A percentile compares a stretch with the other conserved stretches of the same genome.
Conservation (phyloP, 441 rosid genomes). For the Erysimum cheiri region DNA sequence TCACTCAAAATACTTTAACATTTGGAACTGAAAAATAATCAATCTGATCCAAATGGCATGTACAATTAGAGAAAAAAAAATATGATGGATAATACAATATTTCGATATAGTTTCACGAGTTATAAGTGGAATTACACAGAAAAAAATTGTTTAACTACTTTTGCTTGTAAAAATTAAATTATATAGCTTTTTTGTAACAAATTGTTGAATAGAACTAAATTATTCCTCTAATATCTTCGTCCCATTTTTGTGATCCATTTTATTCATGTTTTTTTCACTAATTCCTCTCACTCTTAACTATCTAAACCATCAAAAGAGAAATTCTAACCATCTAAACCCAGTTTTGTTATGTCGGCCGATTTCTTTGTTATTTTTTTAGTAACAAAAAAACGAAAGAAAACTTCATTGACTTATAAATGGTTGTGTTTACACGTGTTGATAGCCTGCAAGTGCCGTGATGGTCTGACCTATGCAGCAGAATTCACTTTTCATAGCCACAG, state of each 20-base stretch:
- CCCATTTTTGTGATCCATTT: background rate
- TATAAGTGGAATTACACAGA: background rate
- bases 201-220: background rate
- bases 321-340: background rate
- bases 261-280: background rate
- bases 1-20: background rate
- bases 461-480: background rate
- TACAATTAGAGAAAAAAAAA: background rate
- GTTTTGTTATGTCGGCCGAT: background rate
- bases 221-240: background rate
- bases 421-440: conserved; percentile 19
- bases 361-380: too few species aligned
- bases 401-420: background rate
- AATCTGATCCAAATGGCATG: background rate
- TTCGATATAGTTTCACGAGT: background rate
- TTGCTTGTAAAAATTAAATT: background rate
- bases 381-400: background rate
- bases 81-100: background rate
- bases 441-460: conserved; percentile 13
- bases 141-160: background rate
- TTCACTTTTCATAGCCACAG: background rate
- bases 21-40: background rate
- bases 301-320: background rate
- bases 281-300: background rate
- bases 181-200: too few species aligned